Evolutionary conservation across 768 basidiomycete species (phyloP).

Genomic region (Candolleomyces aberdarensis): DNA sequence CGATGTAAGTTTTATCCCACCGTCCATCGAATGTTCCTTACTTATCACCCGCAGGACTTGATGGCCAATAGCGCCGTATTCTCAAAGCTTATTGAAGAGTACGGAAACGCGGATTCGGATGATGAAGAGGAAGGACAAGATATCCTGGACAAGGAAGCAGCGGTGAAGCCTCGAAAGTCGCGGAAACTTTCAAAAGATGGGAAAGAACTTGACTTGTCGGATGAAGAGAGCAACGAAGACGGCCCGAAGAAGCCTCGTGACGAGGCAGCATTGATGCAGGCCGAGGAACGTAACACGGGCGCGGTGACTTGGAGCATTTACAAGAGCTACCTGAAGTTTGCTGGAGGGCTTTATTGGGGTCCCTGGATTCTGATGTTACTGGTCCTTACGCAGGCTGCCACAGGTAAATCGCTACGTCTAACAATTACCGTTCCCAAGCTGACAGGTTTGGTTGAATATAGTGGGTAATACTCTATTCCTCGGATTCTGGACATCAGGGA

Average conservation of each 20-base stretch:
- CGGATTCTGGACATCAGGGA: conserved; percentile 63
- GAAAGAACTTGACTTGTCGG: no score
- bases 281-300: conserved; percentile 56
- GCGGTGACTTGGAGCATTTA: conserved; percentile 50
- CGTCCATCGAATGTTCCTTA: no score
- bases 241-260: no score
- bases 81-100: conserved; percentile 52
- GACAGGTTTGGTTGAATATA: conserved; percentile 11
- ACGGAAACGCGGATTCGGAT: conserved; percentile 40
- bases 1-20: conserved; percentile 21
- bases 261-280: conserved; percentile 41
- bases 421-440: neutral
- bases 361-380: conserved; percentile 45
- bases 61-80: conserved; percentile 42
- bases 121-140: conserved; percentile 22
- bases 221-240: no score
- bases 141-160: no score
- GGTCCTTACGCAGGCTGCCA: conserved; percentile 43
- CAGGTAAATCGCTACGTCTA: conserved; percentile 33
- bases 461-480: conserved; percentile 67
- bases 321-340: conserved; percentile 41
- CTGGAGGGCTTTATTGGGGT: conserved; percentile 47
- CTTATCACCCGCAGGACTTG: conserved; percentile 33
- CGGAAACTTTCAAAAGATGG: no score
- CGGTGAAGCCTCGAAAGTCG: no score